A percentile compares a stretch with the other conserved stretches of the same genome.
Evolutionary conservation across 495 filamentous ascomycete genomes (phyloP).

Genomic region (Podospora comata): DNA sequence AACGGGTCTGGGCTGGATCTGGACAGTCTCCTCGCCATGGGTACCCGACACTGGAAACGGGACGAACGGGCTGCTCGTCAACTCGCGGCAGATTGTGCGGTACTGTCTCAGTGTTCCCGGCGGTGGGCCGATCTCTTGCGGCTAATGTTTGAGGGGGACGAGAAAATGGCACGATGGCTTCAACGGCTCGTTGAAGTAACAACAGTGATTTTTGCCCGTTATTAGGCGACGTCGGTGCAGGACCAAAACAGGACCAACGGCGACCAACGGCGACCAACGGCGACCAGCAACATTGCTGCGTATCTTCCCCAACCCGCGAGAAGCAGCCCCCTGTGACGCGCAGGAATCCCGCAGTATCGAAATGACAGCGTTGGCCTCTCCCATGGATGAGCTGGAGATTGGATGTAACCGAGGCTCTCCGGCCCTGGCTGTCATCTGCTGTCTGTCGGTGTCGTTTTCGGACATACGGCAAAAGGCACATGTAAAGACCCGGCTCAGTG

Average conservation of each 20-base stretch:
- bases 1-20: constrained; percentile 8
- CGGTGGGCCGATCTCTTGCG: constrained; percentile 10
- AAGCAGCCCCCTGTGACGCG: constrained; percentile 11
- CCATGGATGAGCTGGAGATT: constrained; percentile 6
- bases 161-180: constrained; percentile 14
- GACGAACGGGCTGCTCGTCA: not conserved
- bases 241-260: not conserved
- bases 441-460: not conserved
- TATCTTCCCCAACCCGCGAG: constrained; percentile 5
- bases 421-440: not conserved
- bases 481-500: constrained; percentile 7
- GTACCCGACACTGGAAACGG: not conserved
- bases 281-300: not conserved
- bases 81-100: constrained; percentile 4
- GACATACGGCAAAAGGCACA: constrained; percentile 2
- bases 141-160: constrained; percentile 13
- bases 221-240: constrained; percentile 7
- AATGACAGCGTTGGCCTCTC: not conserved
- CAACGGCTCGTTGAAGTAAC: constrained; percentile 20
- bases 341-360: constrained; percentile 10
- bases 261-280: constrained; percentile 2
- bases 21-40: not conserved
- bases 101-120: not conserved
- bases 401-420: constrained; percentile 3
- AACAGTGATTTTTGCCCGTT: constrained; percentile 13